A percentile compares a stretch with the other conserved stretches of the same genome.
Conservation (phyloP, 2,329 filamentous ascomycete genomes). For the Penicillium brevicompactum region DNA sequence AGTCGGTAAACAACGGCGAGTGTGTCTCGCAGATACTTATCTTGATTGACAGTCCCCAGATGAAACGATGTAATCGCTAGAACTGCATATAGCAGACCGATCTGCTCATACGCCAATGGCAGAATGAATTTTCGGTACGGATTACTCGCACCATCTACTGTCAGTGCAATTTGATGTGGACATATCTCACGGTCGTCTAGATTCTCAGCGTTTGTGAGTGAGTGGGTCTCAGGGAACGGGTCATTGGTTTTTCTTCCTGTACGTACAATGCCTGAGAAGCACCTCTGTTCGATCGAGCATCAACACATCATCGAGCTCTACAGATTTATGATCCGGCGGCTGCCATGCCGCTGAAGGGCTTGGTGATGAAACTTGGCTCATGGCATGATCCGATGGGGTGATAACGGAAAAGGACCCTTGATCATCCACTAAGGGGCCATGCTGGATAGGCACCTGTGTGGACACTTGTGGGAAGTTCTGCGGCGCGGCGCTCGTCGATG, state of each 20-base stretch:
- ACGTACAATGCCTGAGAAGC: constrained; percentile 2
- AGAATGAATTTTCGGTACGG: constrained; percentile 33
- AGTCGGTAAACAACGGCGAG: constrained; percentile 31
- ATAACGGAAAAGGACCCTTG: neutral
- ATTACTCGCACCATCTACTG: constrained; percentile 20
- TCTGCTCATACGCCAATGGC: constrained; percentile 30
- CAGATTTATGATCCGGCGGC: neutral
- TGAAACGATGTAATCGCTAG: constrained; percentile 34
- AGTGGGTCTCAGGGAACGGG: neutral
- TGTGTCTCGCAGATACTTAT: constrained; percentile 24
- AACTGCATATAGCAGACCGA: constrained; percentile 30
- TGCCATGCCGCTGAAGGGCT: neutral
- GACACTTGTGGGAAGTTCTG: neutral
- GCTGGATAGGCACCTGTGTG: neutral
- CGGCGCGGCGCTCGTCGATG: neutral
- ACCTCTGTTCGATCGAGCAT: constrained; percentile 1
- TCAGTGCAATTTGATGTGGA: constrained; percentile 33
- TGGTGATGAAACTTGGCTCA: neutral
- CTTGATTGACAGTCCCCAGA: constrained; percentile 22
- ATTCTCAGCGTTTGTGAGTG: neutral
- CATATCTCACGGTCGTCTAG: constrained; percentile 32
- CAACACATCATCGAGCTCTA: constrained; percentile 5
- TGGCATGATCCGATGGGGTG: neutral
- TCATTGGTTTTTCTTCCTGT: neutral
- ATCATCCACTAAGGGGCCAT: neutral